A percentile compares a stretch with the other conserved stretches of the same genome.
Evolutionary conservation across 2,329 filamentous ascomycete genomes (phyloP).

Genomic region (Colletotrichum plurivorum): DNA sequence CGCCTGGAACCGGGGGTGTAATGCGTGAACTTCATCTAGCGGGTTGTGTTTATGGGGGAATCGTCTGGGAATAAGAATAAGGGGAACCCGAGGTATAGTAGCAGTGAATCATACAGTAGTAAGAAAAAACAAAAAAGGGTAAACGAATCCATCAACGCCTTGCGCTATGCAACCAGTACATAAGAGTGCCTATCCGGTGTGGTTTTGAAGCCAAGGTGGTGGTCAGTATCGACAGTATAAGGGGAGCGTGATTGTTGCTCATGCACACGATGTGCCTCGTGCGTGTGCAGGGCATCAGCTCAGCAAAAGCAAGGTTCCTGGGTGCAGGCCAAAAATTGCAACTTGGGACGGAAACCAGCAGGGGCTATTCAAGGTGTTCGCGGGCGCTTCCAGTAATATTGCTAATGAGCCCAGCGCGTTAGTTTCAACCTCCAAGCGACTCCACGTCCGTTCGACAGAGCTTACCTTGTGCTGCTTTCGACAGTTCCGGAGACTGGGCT

Average conservation of each 20-base stretch:
- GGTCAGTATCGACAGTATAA: slow-evolving; percentile 33
- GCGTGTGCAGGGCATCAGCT: slow-evolving; percentile 13
- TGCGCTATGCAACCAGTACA: slow-evolving; percentile 41
- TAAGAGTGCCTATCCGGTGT: slow-evolving; percentile 26
- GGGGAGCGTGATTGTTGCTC: slow-evolving; percentile 1
- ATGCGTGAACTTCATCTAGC: slow-evolving; percentile 32
- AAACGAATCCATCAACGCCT: slow-evolving; percentile 31
- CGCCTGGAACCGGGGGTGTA: slow-evolving; percentile 18
- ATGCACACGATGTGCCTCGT: slow-evolving; percentile 1
- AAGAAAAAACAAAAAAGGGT: slow-evolving; percentile 16
- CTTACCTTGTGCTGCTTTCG: slow-evolving; percentile 97
- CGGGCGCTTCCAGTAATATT: slow-evolving; percentile 80
- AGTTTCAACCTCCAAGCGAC: slow-evolving; percentile 27
- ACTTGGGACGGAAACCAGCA: slow-evolving; percentile 6
- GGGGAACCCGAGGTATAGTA: slow-evolving; percentile 36
- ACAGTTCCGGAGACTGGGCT: slow-evolving; percentile 90
- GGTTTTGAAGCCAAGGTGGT: slow-evolving; percentile 22
- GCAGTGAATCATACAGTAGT: slow-evolving; percentile 30
- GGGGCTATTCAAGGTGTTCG: slow-evolving; percentile 65
- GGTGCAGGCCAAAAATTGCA: slow-evolving; percentile 10
- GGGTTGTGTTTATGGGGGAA: slow-evolving; percentile 30
- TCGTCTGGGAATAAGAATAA: slow-evolving; percentile 34
- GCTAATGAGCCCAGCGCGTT: slow-evolving; percentile 56
- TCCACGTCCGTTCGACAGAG: slow-evolving; percentile 30
- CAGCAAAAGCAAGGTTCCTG: slow-evolving; percentile 26